Conservation (phyloP, 2,329 filamentous ascomycete species). For the Gyromitra esculenta region DNA sequence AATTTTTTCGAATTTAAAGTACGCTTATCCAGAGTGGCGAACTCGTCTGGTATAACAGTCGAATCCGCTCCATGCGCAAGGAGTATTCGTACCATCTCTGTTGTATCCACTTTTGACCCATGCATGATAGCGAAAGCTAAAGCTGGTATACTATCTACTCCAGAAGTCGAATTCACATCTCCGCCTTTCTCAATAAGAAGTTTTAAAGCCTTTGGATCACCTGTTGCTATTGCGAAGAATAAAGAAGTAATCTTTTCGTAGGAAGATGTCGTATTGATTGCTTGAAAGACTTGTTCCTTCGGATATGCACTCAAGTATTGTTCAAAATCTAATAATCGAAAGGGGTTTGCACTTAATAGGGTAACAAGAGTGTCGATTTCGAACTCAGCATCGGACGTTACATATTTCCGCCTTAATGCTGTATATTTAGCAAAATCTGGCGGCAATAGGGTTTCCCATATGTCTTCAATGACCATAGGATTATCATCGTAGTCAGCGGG, state of each 20-base stretch:
- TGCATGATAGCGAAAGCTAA: slow-evolving; percentile 59
- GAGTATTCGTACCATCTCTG: slow-evolving; percentile 57
- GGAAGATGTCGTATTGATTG: slow-evolving; percentile 27
- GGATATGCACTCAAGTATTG: slow-evolving; percentile 33
- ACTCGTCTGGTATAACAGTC: slow-evolving; percentile 57
- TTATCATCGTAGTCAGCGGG: slow-evolving; percentile 13
- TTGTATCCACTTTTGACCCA: slow-evolving; percentile 58
- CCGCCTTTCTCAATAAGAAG: slow-evolving; percentile 55
- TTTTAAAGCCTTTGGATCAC: slow-evolving; percentile 57
- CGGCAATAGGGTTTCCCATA: slow-evolving; percentile 39
- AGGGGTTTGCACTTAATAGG: slow-evolving; percentile 24
- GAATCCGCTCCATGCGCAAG: slow-evolving; percentile 59
- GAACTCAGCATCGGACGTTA: slow-evolving; percentile 34
- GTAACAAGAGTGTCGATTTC: slow-evolving; percentile 34
- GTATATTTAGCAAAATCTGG: slow-evolving; percentile 41
- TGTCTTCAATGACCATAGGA: slow-evolving; percentile 14
- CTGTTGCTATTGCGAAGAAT: slow-evolving; percentile 58
- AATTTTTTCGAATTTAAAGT: slow-evolving; percentile 23
- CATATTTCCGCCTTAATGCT: slow-evolving; percentile 16
- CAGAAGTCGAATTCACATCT: slow-evolving; percentile 51
- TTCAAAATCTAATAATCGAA: slow-evolving; percentile 34
- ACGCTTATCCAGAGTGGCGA: slow-evolving; percentile 46
- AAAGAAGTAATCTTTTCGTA: slow-evolving; percentile 49
- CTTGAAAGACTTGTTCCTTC: slow-evolving; percentile 17
- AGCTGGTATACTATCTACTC: slow-evolving; percentile 56